These are phyloP conservation scores for Pleurotus giganteus DNA, from an alignment of 768 basidiomycete species.

Conservation along the genomic window DNA sequence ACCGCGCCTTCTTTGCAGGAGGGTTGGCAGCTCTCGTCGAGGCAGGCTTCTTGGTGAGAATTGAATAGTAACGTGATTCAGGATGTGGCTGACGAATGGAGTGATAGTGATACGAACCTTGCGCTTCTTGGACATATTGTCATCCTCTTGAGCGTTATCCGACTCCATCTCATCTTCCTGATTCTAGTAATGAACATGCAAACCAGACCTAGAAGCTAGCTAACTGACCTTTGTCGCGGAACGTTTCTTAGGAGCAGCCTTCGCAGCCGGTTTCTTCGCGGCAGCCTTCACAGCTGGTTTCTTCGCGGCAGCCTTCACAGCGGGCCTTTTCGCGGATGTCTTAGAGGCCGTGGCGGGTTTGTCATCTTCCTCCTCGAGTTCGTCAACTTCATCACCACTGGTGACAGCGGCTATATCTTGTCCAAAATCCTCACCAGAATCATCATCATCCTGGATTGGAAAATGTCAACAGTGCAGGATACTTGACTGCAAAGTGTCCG, in stretches of 20 bases:
- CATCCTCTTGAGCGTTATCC: slow-evolving; percentile 45
- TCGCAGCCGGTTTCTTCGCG: slow-evolving; percentile 35
- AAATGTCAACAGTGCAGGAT: neutral
- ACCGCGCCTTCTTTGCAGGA: slow-evolving; percentile 46
- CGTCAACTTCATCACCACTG: slow-evolving; percentile 34
- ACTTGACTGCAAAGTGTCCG: slow-evolving; percentile 3
- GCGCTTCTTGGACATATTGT: slow-evolving; percentile 61
- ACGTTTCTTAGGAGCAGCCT: slow-evolving; percentile 28
- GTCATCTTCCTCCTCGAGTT: slow-evolving; percentile 37
- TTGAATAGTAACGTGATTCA: neutral
- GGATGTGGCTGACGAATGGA: slow-evolving; percentile 7
- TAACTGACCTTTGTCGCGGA: slow-evolving; percentile 18
- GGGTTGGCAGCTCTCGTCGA: slow-evolving; percentile 40
- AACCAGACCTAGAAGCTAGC: slow-evolving; percentile 17
- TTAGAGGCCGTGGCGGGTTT: slow-evolving; percentile 44
- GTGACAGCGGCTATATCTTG: slow-evolving; percentile 37
- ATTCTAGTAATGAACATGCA: slow-evolving; percentile 14
- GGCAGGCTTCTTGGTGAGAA: slow-evolving; percentile 41
- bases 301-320: slow-evolving; percentile 38
- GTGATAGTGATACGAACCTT: slow-evolving; percentile 46
- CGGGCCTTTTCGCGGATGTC: no score
- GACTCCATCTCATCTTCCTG: slow-evolving; percentile 40
- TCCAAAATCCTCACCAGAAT: slow-evolving; percentile 44
- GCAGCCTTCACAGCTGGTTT: slow-evolving; percentile 33
- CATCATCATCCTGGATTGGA: slow-evolving; percentile 30